phyloP scores from a whole-genome alignment of 805 yeast species.

The Barnettozyma vustinii region DNA sequence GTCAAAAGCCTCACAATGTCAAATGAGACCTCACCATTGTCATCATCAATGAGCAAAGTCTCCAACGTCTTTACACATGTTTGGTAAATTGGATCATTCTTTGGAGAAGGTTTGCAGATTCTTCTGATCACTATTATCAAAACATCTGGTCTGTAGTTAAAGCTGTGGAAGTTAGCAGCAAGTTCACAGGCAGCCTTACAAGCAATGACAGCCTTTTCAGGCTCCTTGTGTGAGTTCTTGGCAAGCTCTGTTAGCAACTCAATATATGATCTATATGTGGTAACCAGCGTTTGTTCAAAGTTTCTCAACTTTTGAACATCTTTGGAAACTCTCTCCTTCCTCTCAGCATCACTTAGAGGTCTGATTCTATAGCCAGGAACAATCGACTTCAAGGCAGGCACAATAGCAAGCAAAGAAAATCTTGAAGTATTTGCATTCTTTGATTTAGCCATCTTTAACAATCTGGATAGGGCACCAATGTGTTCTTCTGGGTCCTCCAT shows the following conservation, averaged over 20 bases:
- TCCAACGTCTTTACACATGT: conserved; percentile 63
- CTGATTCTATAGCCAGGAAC: conserved; percentile 87
- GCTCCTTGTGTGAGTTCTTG: conserved; percentile 32
- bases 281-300: conserved; percentile 74
- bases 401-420: conserved; percentile 70
- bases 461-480: conserved; percentile 54
- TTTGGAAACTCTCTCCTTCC: conserved; percentile 72
- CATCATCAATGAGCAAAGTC: conserved; percentile 70
- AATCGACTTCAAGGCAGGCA: conserved; percentile 77
- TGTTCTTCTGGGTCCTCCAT: conserved; percentile 90
- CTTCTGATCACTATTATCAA: conserved; percentile 63
- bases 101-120: conserved; percentile 51
- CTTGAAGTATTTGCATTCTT: conserved; percentile 61
- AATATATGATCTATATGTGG: conserved; percentile 63
- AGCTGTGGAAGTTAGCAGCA: conserved; percentile 60
- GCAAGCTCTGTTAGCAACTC: conserved; percentile 43
- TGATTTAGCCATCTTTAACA: conserved; percentile 65
- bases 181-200: conserved; percentile 78
- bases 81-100: conserved; percentile 42
- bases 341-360: conserved; percentile 75
- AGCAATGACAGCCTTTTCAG: conserved; percentile 49
- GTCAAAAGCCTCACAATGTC: conserved; percentile 66
- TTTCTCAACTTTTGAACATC: conserved; percentile 75
- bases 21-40: conserved; percentile 71
- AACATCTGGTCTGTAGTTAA: conserved; percentile 77